These are phyloP conservation scores for Sclerotinia subarctica DNA, from an alignment of 2,329 filamentous ascomycete genomes.

Conservation along the genomic window DNA sequence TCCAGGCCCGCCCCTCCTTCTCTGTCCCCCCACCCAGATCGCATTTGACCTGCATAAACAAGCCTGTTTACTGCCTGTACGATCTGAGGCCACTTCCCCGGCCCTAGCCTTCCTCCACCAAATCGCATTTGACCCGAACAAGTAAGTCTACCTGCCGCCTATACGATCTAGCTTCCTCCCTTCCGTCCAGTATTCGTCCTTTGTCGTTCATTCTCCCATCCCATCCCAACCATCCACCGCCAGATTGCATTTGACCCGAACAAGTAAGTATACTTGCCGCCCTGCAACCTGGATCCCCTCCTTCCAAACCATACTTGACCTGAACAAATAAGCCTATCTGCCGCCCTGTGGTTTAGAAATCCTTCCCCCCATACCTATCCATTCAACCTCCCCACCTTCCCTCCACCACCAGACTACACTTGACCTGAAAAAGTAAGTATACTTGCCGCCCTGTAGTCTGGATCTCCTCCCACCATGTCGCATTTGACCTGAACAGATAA, in stretches of 20 bases:
- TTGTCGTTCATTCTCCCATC: neutral
- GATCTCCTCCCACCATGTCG: neutral
- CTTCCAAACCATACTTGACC: neutral
- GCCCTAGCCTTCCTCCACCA: neutral
- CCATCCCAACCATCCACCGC: neutral
- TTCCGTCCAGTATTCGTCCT: too few relatives aligned
- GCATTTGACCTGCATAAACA: neutral
- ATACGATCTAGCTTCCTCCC: neutral
- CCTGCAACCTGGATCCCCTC: neutral
- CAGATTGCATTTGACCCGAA: neutral
- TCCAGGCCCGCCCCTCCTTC: too few relatives aligned
- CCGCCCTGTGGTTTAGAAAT: neutral
- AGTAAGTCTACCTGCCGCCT: neutral
- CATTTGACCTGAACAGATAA: neutral
- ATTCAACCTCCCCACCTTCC: too few relatives aligned
- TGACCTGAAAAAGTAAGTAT: neutral
- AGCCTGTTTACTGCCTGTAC: neutral
- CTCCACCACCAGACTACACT: neutral
- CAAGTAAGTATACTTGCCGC: neutral
- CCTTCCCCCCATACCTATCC: too few relatives aligned
- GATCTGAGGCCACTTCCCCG: neutral
- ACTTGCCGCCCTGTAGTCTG: neutral
- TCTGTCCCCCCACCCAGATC: neutral
- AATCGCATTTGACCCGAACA: neutral
- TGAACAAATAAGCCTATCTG: neutral